Base-by-base conservation (phyloP, 345 rosid genomes). In the Linum lewisii region DNA sequence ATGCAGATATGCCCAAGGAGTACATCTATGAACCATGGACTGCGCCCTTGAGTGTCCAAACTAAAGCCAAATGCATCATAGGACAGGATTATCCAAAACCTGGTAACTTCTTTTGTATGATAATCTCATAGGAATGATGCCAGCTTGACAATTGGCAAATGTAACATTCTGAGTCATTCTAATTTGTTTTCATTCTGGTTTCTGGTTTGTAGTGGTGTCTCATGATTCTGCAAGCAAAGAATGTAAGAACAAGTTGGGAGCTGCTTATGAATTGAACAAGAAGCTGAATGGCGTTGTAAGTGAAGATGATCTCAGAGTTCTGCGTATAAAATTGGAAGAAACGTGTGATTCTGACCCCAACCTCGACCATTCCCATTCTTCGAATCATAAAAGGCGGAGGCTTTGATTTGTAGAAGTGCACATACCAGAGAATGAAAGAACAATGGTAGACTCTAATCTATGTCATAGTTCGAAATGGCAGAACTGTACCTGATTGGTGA, bases 21-120 rank as follows among this genome's bases (percentile, higher is more conserved):
- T 92, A 77, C 58, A 92, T 92, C 14, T 92, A 92, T 26, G 98
- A 92, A 77, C 98, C 96, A 44, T 92, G 95, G 96, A 80, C 87
- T 62, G 98, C 98, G 26, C 96, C 98, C 15, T 22, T 75, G 50
- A 81, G 93, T 58, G 61, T 88, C 70, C 98, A 92, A 77, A 75
- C 75, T 29, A 81, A 75, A 77, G 96, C 90, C 25, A 88, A 84
- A 60, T 92, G 96, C 79, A 77, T 86, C 45, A 79, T 92, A 4
- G 96, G 96, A 71, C 78, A 61, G 77, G 90, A 92, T 76, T 92
- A 92, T 63, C 96, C 96, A 5, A 83, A 77, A 73, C 95, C 92
- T 71, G 88, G 98, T 86, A 24, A 24, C 81, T 78, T 42, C 24
- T 54, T 51, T 23, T 2, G 9, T 57, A 9, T 51, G 19, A 51